Evolutionary conservation across 345 rosid species (phyloP), one percentile per base, ranked within the genome.

Genomic region (Turritis glabra): DNA sequence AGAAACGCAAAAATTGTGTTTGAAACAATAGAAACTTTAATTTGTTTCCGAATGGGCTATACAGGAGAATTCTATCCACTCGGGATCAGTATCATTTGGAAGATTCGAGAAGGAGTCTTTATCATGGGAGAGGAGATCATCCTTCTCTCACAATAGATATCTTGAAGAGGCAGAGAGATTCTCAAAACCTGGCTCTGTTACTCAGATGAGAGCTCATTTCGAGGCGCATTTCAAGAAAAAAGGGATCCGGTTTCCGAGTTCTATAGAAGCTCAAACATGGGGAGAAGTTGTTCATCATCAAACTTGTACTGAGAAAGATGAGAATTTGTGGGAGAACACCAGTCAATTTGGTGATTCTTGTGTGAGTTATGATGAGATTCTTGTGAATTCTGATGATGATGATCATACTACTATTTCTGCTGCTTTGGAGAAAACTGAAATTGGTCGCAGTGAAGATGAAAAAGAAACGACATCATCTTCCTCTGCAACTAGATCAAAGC

Each of bases 61-160:
- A 74, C 88, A 90, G 96, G 81, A 83, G 35, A 93, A 85, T 77
- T 85, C 90, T 41, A 64, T 87, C 23, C 88, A 82, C 82, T 92
- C 96, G 21, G 96, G 96, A 53, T 92, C 96, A 18, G 64, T 92
- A 80, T 92, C 98, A 35, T 92, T 92, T 76, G 98, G 98, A 60
- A 87, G 96, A 79, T 92, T 92, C 69, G 98, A 92, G 75, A 87
- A 64, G 22, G 96, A 92, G 69, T 74, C 79, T 27, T 70, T 90
- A 70, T 85, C 84, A 32, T 92, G 96, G 96, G 98, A 92, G 72
- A 88, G 85, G 77, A 81, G 90, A 60, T 92, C 98, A 41, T 88
- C 93, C n/a, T 92, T 92, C 77, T 88, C 88, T 14, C 98, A 83
- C 77, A 92, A 92, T 35, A 86, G 82, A 78, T 92, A 92, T 68